Conservation (phyloP, 2,329 filamentous ascomycete genomes). For the Ophiostoma angusticollis region DNA sequence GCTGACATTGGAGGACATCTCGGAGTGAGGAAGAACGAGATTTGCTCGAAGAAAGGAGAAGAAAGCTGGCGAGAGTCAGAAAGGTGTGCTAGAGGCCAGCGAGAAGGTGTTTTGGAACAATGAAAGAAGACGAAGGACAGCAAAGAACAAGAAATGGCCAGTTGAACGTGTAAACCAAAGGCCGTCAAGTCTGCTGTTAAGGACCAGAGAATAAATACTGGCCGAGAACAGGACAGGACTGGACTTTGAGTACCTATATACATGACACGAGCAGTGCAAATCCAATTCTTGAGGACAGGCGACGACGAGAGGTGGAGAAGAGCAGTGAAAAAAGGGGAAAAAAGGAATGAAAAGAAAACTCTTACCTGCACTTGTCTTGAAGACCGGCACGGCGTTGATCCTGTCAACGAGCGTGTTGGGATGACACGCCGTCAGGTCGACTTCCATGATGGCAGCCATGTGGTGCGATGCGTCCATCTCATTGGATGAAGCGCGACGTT, state of each 20-base stretch:
- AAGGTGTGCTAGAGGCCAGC: too few species aligned
- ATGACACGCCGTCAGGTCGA: slow-evolving; percentile 35
- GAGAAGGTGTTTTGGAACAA: neutral
- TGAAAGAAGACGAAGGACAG: neutral
- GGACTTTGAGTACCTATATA: too few species aligned
- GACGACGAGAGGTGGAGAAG: too few species aligned
- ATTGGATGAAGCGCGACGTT: too few species aligned
- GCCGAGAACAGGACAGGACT: too few species aligned
- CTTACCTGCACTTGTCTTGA: slow-evolving; percentile 50
- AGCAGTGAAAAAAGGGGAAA: neutral
- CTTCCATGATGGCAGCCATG: slow-evolving; percentile 31
- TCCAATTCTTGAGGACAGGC: too few species aligned
- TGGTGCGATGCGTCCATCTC: slow-evolving; percentile 24
- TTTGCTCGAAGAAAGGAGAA: slow-evolving; percentile 73
- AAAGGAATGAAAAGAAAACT: slow-evolving; percentile 9
- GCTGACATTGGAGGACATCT: slow-evolving; percentile 49
- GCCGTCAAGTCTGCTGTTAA: too few species aligned
- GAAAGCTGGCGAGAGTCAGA: slow-evolving; percentile 47
- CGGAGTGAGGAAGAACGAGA: slow-evolving; percentile 51
- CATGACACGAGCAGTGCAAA: too few species aligned
- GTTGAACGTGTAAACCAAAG: too few species aligned
- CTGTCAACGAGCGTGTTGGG: slow-evolving; percentile 38
- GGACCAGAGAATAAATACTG: too few species aligned
- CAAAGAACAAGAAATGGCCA: neutral
- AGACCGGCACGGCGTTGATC: slow-evolving; percentile 42